Evolutionary conservation across 2,329 filamentous ascomycete genomes (phyloP), one percentile per base, ranked within the genome.

Genomic region (Trichoderma citrinoviride): DNA sequence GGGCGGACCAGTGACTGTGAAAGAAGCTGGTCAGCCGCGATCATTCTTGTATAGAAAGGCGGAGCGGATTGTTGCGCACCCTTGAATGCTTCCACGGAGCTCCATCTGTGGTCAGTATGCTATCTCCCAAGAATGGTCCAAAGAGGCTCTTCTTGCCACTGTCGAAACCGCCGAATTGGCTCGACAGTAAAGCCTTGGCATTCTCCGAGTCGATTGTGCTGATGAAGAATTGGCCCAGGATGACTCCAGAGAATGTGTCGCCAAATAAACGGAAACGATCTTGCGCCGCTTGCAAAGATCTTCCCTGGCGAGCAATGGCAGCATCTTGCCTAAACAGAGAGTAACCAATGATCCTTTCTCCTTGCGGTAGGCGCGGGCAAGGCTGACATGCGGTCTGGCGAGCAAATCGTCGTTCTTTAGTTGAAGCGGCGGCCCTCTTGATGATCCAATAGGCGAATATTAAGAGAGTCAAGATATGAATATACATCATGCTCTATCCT

Each of bases 221-320:
- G 14, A 61, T 61, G 43, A 61, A 61, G 12, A 25, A 50, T 17
- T 50, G 43, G 15, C 43, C 57, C 21, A 61, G 25, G 41, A 50
- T 29, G 15, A 47, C 43, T 25, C 57, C 57, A 12, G 57, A 47
- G 23, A 61, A 61, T 2, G 57, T 61, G 5, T 61, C 43, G 8
- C 57, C 57, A 27, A 61, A n/a, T 17, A 33, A n/a, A 17, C n/a
- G 40, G 44, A 61, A 61, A 12, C 57, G 57, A n/a, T 50, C 33
- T n/a, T 49, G 46, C 5, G 57, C 57, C 4, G 27, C 33, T 29
- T 61, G 41, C 5, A 61, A 17, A 27, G 29, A 33, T 14, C 44
- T 44, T 14, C 43, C 43, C 23, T 57, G 8, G 17, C 54, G 40
- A 29, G 54, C 54, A 5, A 46, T n/a, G 19, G 33, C 4, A 1